These are phyloP conservation scores for Cubamyces lactineus DNA, from an alignment of 768 basidiomycete genomes.

Conservation along the genomic window DNA sequence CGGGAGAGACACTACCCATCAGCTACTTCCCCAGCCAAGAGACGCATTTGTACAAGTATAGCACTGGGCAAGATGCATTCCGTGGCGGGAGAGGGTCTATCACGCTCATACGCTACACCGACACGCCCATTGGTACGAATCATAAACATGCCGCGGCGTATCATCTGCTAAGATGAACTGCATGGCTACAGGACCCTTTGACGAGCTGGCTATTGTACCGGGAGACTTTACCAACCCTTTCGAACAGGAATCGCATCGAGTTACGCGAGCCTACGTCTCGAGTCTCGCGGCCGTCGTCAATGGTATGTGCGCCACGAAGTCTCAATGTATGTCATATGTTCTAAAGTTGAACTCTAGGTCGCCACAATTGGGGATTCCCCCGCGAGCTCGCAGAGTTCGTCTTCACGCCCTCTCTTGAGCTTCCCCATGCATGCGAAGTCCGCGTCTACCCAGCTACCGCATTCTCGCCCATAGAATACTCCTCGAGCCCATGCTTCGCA, in stretches of 20 bases:
- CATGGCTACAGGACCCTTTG: constrained; percentile 6
- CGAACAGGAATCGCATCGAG: constrained; percentile 9
- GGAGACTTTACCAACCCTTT: constrained; percentile 23
- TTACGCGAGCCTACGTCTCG: constrained; percentile 22
- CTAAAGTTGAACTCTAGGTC: constrained; percentile 1
- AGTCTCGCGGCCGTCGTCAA: constrained; percentile 15
- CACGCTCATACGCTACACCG: constrained; percentile 11
- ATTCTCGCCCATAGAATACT: constrained; percentile 15
- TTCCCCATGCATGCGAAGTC: constrained; percentile 14
- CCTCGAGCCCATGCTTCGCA: constrained; percentile 16
- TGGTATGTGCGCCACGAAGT: not conserved
- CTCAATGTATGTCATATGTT: not conserved
- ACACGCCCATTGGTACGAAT: constrained; percentile 17
- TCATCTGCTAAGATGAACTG: no score
- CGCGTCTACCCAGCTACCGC: constrained; percentile 21
- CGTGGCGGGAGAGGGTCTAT: constrained; percentile 18
- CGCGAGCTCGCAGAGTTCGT: constrained; percentile 25
- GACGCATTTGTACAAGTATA: constrained; percentile 11
- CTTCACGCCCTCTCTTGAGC: constrained; percentile 19
- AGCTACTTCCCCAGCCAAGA: constrained; percentile 24
- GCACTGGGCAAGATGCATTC: constrained; percentile 10
- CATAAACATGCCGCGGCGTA: not conserved
- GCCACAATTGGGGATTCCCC: constrained; percentile 21
- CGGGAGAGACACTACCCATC: constrained; percentile 20
- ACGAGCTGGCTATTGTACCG: constrained; percentile 16